A percentile compares a stretch with the other conserved stretches of the same genome.
phyloP scores from a whole-genome alignment of 192 early-diverging fungal species.

The Kappamyces sp. region DNA sequence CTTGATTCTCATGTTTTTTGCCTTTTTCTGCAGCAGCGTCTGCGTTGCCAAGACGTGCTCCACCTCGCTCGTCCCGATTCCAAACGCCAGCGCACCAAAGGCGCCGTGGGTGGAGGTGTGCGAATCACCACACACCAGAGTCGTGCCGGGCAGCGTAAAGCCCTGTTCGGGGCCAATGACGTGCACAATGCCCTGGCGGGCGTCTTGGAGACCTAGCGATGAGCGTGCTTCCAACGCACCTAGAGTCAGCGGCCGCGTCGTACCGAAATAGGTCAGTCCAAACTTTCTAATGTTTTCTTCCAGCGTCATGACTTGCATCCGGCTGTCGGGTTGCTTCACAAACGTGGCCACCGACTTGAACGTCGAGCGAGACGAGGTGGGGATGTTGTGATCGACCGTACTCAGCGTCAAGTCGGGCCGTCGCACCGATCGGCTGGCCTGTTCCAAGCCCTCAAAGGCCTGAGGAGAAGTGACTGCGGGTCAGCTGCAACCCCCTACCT shows the following conservation, averaged over 20 bases:
- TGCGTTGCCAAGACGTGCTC: constrained; percentile 70
- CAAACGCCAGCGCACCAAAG: constrained; percentile 67
- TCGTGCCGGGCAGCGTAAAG: constrained; percentile 67
- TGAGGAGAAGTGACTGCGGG: constrained; percentile 64
- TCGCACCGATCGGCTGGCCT: constrained; percentile 48
- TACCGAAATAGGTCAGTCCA: constrained; percentile 55
- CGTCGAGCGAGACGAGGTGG: constrained; percentile 33
- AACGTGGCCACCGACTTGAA: constrained; percentile 55
- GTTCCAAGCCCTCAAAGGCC: constrained; percentile 63
- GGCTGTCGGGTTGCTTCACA: constrained; percentile 55
- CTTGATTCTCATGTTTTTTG: constrained; percentile 60
- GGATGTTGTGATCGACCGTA: constrained; percentile 74
- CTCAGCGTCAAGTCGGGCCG: constrained; percentile 58
- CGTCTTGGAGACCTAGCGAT: constrained; percentile 63
- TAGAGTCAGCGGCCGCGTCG: too few species aligned
- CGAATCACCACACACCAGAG: constrained; percentile 67
- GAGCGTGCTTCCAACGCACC: too few species aligned
- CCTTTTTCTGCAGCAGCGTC: constrained; percentile 61
- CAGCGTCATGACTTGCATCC: constrained; percentile 56
- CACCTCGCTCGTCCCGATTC: constrained; percentile 71
- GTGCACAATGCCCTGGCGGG: constrained; percentile 67
- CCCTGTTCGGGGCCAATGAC: constrained; percentile 71
- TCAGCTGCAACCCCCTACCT: too few species aligned
- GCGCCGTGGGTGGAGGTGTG: constrained; percentile 71
- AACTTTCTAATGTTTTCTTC: constrained; percentile 59